Percentiles rank a stretch among this genome's conserved stretches.
These are phyloP conservation scores for Trapa bicornis DNA, from an alignment of 345 rosid genomes.

Conservation along the genomic window DNA sequence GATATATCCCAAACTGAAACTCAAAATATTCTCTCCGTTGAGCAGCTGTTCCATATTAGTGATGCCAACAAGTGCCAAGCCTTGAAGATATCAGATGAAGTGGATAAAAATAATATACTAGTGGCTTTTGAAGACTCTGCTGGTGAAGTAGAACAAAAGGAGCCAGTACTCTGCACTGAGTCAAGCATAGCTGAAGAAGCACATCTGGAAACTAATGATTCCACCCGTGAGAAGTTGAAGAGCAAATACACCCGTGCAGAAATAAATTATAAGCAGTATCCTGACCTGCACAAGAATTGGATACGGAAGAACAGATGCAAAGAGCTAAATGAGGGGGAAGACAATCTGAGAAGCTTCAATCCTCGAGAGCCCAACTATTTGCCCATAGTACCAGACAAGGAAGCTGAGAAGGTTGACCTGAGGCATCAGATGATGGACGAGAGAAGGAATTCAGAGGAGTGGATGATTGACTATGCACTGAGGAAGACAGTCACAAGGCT, in stretches of 20 bases:
- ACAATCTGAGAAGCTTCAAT: constrained; percentile 40
- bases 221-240: constrained; percentile 2
- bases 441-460: constrained; percentile 69
- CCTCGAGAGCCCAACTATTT: constrained; percentile 79
- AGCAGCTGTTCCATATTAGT: not conserved
- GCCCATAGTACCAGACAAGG: constrained; percentile 40
- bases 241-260: constrained; percentile 10
- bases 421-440: constrained; percentile 64
- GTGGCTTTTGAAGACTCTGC: not conserved
- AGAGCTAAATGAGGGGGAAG: constrained; percentile 19
- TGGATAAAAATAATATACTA: not conserved
- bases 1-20: not conserved
- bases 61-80: not conserved
- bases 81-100: not conserved
- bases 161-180: not conserved
- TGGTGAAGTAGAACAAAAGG: not conserved
- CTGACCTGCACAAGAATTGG: constrained; percentile 9
- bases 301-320: constrained; percentile 32
- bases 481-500: constrained; percentile 64
- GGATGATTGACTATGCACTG: constrained; percentile 91
- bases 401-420: constrained; percentile 61
- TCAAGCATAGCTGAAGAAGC: not conserved
- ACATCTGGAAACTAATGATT: not conserved
- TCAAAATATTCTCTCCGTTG: not conserved
- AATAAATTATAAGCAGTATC: constrained; percentile 23